phyloP scores from a whole-genome alignment of 2,329 filamentous ascomycete species.

The Pseudopyrenochaeta lycopersici region DNA sequence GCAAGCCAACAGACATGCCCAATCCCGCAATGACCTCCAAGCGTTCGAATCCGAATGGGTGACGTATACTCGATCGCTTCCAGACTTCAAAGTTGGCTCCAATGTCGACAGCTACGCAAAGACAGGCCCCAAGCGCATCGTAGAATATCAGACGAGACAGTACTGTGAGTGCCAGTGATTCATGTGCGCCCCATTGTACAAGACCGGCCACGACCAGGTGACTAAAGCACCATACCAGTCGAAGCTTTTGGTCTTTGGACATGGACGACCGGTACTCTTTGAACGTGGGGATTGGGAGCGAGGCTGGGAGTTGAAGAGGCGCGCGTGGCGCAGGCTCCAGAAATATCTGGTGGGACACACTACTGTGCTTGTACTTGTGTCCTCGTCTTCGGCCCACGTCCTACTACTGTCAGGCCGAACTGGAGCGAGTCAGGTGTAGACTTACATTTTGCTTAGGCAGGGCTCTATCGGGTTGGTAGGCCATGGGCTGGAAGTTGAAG shows the following conservation, averaged over 20 bases:
- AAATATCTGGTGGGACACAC: constrained; percentile 95
- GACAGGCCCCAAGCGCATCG: constrained; percentile 88
- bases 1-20: constrained; percentile 91
- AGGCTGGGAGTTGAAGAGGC: constrained; percentile 88
- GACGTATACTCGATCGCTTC: constrained; percentile 89
- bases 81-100: constrained; percentile 97
- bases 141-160: constrained; percentile 94
- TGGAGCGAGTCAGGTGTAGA: neutral
- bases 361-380: constrained; percentile 98
- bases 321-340: constrained; percentile 87
- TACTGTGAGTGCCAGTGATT: constrained; percentile 89
- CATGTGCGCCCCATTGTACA: constrained; percentile 85
- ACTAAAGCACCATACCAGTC: constrained; percentile 88
- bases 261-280: constrained; percentile 90
- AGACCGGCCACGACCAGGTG: constrained; percentile 85
- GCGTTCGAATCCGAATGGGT: constrained; percentile 91
- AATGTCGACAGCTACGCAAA: constrained; percentile 92
- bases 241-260: constrained; percentile 83
- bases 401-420: constrained; percentile 57
- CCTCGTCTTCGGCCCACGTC: constrained; percentile 91
- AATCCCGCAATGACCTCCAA: constrained; percentile 95
- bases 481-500: constrained; percentile 89
- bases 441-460: constrained; percentile 72
- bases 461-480: constrained; percentile 63
- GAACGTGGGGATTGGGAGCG: constrained; percentile 88